Percentiles rank a stretch among this genome's conserved stretches.
Conservation (phyloP, 1,284 basidiomycete genomes). For the Earliella scabrosa region DNA sequence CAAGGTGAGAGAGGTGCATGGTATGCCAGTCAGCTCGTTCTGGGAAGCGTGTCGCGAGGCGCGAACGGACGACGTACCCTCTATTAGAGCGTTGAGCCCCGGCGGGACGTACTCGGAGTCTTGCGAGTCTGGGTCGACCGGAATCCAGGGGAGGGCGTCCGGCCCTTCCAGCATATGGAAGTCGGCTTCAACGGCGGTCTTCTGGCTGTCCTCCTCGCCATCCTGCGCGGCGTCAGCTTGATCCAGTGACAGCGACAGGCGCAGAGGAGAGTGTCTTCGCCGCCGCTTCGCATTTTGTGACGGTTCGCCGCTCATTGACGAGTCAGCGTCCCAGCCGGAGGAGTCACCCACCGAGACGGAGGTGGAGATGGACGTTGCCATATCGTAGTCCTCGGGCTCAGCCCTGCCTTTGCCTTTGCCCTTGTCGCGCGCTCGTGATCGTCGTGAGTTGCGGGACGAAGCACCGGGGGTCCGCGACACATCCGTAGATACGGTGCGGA, state of each 20-base stretch:
- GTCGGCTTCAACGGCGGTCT: slow-evolving; percentile 17
- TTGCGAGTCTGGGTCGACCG: slow-evolving; percentile 12
- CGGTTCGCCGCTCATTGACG: slow-evolving; percentile 2
- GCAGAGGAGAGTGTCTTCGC: slow-evolving; percentile 10
- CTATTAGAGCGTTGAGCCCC: slow-evolving; percentile 38
- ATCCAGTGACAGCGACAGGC: neutral
- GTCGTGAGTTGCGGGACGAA: neutral
- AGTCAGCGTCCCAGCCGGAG: neutral
- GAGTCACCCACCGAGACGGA: neutral
- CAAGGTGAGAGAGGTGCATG: neutral
- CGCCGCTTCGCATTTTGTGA: slow-evolving; percentile 21
- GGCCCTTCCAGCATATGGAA: slow-evolving; percentile 42
- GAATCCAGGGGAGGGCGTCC: slow-evolving; percentile 38
- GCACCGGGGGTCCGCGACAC: slow-evolving; percentile 1
- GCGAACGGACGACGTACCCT: slow-evolving; percentile 30
- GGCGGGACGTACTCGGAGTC: slow-evolving; percentile 38
- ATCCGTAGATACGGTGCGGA: neutral
- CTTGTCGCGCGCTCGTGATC: neutral
- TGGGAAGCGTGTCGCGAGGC: neutral
- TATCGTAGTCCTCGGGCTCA: slow-evolving; percentile 5
- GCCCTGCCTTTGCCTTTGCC: slow-evolving; percentile 22
- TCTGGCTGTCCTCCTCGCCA: slow-evolving; percentile 7
- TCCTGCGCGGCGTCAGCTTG: neutral
- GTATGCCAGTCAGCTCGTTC: neutral
- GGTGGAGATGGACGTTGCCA: neutral